phyloP scores from a whole-genome alignment of 805 yeast genomes.

The Dipodascus albidus region DNA sequence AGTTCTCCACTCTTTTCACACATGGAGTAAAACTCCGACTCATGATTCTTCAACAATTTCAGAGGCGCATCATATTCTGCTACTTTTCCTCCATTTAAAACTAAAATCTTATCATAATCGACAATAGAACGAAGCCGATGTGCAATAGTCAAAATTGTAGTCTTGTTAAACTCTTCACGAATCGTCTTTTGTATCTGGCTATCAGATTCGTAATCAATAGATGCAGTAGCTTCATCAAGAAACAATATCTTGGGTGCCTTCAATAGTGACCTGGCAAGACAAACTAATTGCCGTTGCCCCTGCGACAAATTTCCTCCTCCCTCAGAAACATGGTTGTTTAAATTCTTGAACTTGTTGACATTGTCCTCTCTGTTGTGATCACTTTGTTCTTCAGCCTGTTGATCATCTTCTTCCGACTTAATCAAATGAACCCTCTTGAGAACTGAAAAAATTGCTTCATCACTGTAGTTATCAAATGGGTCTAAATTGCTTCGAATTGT shows the following conservation, averaged over 20 bases:
- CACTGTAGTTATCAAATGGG: slow-evolving; percentile 50
- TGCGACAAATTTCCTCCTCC: slow-evolving; percentile 77
- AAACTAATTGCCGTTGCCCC: slow-evolving; percentile 80
- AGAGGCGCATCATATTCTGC: slow-evolving; percentile 67
- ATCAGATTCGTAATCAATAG: slow-evolving; percentile 77
- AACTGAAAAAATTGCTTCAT: slow-evolving; percentile 49
- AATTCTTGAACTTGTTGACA: slow-evolving; percentile 55
- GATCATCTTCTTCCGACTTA: slow-evolving; percentile 12
- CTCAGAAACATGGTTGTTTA: slow-evolving; percentile 46
- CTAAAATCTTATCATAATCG: slow-evolving; percentile 67
- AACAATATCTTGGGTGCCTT: slow-evolving; percentile 61
- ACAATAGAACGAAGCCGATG: slow-evolving; percentile 70
- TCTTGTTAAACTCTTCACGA: slow-evolving; percentile 50
- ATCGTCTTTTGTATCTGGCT: slow-evolving; percentile 65
- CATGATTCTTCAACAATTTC: slow-evolving; percentile 38
- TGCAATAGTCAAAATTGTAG: slow-evolving; percentile 80
- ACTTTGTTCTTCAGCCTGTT: slow-evolving; percentile 2
- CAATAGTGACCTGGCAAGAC: slow-evolving; percentile 72
- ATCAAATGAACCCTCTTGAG: slow-evolving; percentile 53
- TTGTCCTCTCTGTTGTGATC: slow-evolving; percentile 50
- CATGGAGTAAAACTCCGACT: slow-evolving; percentile 54
- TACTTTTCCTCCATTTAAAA: slow-evolving; percentile 69
- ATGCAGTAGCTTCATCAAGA: slow-evolving; percentile 70
- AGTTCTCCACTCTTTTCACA: slow-evolving; percentile 85
- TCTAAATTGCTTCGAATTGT: slow-evolving; percentile 59